phyloP scores from a whole-genome alignment of 345 rosid genomes.

The Lenwebbia sp. region DNA sequence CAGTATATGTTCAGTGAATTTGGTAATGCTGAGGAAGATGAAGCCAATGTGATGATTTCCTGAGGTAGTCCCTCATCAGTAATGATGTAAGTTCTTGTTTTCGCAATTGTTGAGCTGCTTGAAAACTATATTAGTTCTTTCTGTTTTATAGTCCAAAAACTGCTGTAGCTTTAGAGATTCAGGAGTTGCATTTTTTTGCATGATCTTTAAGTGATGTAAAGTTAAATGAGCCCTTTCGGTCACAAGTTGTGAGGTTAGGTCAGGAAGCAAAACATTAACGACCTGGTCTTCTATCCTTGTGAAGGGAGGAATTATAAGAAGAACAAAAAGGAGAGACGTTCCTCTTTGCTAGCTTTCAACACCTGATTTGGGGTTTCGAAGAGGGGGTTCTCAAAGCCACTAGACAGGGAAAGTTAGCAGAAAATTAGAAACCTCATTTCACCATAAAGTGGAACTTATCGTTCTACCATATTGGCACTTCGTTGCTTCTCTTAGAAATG shows the following conservation, averaged over 20 bases:
- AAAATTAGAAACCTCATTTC: neutral
- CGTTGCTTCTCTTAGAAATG: neutral
- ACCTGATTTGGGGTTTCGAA: neutral
- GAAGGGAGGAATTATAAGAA: neutral
- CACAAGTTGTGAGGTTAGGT: neutral
- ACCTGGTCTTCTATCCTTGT: neutral
- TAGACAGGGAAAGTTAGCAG: neutral
- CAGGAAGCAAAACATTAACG: neutral
- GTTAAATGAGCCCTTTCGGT: neutral
- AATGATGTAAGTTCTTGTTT: neutral
- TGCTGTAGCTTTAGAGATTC: neutral
- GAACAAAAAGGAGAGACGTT: neutral
- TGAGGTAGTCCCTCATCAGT: slow-evolving; percentile 2
- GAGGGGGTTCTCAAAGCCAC: neutral
- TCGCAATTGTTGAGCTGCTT: neutral
- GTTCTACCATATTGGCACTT: neutral
- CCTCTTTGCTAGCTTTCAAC: neutral
- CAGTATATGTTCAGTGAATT: slow-evolving; percentile 86
- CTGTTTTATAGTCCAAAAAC: neutral
- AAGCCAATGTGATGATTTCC: slow-evolving; percentile 32
- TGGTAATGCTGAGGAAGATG: slow-evolving; percentile 27
- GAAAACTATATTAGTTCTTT: neutral
- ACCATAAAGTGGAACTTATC: neutral
- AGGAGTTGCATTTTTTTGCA: neutral
- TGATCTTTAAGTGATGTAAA: neutral